phyloP scores from a whole-genome alignment of 2,329 filamentous ascomycete species.

The Neurospora sp. region DNA sequence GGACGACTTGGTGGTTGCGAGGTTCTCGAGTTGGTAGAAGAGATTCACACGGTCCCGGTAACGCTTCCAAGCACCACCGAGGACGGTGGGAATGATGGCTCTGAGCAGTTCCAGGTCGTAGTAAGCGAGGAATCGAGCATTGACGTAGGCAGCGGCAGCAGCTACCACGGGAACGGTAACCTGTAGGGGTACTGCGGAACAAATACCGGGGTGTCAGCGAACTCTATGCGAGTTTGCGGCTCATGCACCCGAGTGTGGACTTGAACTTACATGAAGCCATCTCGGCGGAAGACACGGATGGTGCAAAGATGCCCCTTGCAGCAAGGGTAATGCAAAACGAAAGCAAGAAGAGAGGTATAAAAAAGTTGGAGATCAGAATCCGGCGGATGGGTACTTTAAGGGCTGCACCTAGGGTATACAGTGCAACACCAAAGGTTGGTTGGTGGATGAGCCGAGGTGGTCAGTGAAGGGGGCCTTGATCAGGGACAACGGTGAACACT shows the following conservation, averaged over 20 bases:
- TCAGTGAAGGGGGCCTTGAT: neutral
- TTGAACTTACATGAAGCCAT: conserved; percentile 14
- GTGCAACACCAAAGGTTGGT: neutral
- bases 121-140: conserved; percentile 57
- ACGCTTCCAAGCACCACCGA: conserved; percentile 36
- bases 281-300: neutral
- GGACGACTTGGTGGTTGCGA: conserved; percentile 42
- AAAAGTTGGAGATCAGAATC: neutral
- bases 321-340: neutral
- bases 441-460: neutral
- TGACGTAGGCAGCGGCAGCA: conserved; percentile 65
- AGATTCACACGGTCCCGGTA: conserved; percentile 52
- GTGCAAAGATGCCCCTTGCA: neutral
- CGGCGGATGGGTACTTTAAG: neutral
- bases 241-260: neutral
- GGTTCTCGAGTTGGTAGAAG: conserved; percentile 66
- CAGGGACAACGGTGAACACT: neutral
- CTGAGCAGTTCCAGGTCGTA: conserved; percentile 56
- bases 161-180: conserved; percentile 50
- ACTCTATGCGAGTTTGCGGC: neutral
- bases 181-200: conserved; percentile 37
- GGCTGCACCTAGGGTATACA: neutral
- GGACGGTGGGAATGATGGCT: conserved; percentile 35
- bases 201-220: conserved; percentile 5
- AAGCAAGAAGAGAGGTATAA: neutral